Evolutionary conservation across 2,329 filamentous ascomycete genomes (phyloP).

Genomic region (Xylaria sp.): DNA sequence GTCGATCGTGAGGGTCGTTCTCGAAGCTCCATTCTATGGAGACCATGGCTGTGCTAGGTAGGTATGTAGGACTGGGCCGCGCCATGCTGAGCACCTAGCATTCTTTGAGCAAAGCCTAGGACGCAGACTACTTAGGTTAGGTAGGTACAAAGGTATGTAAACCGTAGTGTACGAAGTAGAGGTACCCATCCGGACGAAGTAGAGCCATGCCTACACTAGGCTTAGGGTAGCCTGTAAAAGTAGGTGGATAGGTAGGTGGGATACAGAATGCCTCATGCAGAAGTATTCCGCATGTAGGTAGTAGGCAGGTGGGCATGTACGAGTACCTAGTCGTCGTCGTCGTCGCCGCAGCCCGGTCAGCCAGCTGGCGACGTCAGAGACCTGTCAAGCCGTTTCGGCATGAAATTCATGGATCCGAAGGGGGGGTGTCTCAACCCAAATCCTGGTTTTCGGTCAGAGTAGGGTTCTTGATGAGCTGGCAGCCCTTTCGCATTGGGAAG

Average conservation of each 20-base stretch:
- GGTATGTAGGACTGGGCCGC: neutral
- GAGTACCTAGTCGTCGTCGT: neutral
- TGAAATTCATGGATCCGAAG: constrained; percentile 5
- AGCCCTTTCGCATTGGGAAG: constrained; percentile 9
- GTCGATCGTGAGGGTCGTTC: neutral
- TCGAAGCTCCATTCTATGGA: neutral
- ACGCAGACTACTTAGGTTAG: too few species aligned
- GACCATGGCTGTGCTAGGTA: neutral
- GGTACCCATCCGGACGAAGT: too few species aligned
- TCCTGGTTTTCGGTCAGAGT: constrained; percentile 13
- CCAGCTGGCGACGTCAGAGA: constrained; percentile 4
- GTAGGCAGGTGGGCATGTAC: neutral
- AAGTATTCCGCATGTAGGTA: too few species aligned
- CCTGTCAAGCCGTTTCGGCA: neutral
- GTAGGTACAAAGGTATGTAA: neutral
- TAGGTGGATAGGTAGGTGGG: too few species aligned
- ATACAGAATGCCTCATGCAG: too few species aligned
- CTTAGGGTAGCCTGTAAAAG: too few species aligned
- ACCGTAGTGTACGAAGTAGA: too few species aligned
- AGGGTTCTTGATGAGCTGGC: constrained; percentile 15
- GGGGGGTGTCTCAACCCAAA: neutral
- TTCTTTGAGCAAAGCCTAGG: neutral
- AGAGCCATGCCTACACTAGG: too few species aligned
- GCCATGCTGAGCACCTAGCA: neutral
- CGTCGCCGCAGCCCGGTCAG: constrained; percentile 9